Evolutionary conservation across 1,284 basidiomycete genomes (phyloP).

Genomic region (Tilletia setariae): DNA sequence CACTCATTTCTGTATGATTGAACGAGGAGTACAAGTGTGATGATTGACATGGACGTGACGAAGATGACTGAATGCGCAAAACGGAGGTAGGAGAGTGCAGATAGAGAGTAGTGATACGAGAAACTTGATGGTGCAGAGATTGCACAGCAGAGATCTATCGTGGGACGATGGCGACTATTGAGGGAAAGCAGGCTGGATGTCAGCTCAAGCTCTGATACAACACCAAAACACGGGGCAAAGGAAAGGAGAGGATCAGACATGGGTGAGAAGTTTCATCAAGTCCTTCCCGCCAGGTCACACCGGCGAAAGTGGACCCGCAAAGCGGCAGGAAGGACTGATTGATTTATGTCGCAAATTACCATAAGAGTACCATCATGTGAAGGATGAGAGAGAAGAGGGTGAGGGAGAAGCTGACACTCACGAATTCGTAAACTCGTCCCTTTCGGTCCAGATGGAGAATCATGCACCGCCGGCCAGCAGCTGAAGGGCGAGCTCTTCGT

Average conservation of each 20-base stretch:
- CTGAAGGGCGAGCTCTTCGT: slow-evolving; percentile 20
- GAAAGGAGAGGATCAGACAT: slow-evolving; percentile 7
- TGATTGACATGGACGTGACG: not conserved
- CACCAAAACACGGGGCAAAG: not conserved
- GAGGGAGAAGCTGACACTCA: not conserved
- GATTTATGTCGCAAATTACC: slow-evolving; percentile 20
- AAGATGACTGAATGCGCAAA: not conserved
- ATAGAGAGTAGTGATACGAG: not conserved
- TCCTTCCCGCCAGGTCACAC: slow-evolving; percentile 12
- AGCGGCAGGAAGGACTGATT: not conserved
- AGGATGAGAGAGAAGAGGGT: not conserved
- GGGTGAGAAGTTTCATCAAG: slow-evolving; percentile 15
- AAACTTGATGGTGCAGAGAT: not conserved
- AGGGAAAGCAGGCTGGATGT: not conserved
- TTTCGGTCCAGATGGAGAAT: not conserved
- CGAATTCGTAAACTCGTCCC: not conserved
- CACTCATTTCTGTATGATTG: no score
- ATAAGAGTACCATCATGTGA: slow-evolving; percentile 16
- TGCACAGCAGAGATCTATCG: not conserved
- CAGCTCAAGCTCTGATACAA: not conserved
- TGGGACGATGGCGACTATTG: not conserved
- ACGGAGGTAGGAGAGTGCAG: not conserved
- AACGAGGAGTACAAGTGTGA: not conserved
- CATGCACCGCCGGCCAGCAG: slow-evolving; percentile 13
- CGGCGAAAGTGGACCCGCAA: slow-evolving; percentile 15